Evolutionary conservation across 2,329 filamentous ascomycete species (phyloP), one percentile per base, ranked within the genome.

Genomic region (Rasamsonia emersonii): DNA sequence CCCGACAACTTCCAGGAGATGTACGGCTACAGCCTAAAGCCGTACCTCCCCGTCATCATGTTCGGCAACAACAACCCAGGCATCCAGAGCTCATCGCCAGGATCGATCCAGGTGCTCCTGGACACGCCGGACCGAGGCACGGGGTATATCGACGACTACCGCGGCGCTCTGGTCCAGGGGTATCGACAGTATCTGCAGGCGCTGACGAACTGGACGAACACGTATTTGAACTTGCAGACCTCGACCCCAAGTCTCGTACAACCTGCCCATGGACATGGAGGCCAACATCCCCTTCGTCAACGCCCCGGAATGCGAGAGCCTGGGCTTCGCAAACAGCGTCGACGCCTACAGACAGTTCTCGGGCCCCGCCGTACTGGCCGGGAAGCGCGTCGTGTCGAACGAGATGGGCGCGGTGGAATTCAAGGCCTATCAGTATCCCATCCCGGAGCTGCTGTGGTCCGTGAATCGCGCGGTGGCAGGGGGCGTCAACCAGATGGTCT

Each of bases 401-500:
- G 61, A 65, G 32, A 33, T 53, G 18, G 59, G 59, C 0, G 58
- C 57, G 2, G 38, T 45, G 2, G 15, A 36, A 2, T 20, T 28
- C 3, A 25, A 36, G 13, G 51, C 47, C 2, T 62, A 46, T 28
- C 41, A 44, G 9, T 39, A 45, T 5, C 41, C 45, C 0, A 34
- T 57, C 3, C 43, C 52, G 1, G 40, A 53, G 5, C 40, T 62
- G 2, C 30, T 62, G 4, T 59, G 48, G 33, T 42, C 53, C 9
- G 45, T 62, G 9, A 65, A 65, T 28, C 46, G 53, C 4, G 57
- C 59, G 0, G 47, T 62, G 14, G 58, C 56, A 0, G 65, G 55
- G 8, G 59, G 58, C 4, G 50, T 69, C 18, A 69, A 64, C 27
- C 54, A 61, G 29, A 45, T 63, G 21, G 58, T 70, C 5, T 44